Percentiles rank a stretch among this genome's conserved stretches.
Evolutionary conservation across 2,329 filamentous ascomycete species (phyloP).

Genomic region (Endoconidiophora polonica): DNA sequence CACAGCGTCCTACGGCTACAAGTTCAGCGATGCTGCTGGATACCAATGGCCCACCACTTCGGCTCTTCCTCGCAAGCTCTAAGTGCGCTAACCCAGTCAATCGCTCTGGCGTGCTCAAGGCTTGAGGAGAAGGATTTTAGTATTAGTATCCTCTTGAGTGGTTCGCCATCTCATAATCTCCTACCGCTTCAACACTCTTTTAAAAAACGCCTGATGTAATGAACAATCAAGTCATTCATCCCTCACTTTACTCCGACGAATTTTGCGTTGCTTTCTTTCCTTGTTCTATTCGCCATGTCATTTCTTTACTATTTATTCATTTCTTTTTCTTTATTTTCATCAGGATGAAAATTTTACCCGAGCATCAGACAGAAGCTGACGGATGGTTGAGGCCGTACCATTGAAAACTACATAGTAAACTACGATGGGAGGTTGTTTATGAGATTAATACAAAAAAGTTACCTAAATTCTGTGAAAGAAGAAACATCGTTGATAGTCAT

Average conservation of each 20-base stretch:
- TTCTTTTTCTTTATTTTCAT: constrained; percentile 1
- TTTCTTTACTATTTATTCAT: constrained; percentile 4
- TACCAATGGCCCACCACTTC: constrained; percentile 87
- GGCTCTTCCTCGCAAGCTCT: constrained; percentile 54
- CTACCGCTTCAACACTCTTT: neutral
- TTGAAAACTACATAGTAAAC: too few species aligned
- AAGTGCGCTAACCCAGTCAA: constrained; percentile 25
- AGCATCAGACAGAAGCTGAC: too few species aligned
- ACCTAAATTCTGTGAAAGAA: too few species aligned
- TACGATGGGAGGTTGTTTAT: too few species aligned
- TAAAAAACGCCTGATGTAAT: neutral
- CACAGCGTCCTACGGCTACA: constrained; percentile 94
- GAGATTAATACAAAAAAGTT: too few species aligned
- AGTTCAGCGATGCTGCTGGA: constrained; percentile 90
- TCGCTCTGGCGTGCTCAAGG: constrained; percentile 11
- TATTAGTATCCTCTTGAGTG: neutral
- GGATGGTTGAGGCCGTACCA: too few species aligned
- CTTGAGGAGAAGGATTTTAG: neutral
- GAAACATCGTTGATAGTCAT: too few species aligned
- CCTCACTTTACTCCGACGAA: neutral
- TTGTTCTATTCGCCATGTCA: neutral
- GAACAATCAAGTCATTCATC: neutral
- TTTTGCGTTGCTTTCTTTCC: neutral
- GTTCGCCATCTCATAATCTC: neutral
- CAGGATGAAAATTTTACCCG: constrained; percentile 2